Evolutionary conservation across 768 basidiomycete species (phyloP).

Genomic region (Boletales sp.): DNA sequence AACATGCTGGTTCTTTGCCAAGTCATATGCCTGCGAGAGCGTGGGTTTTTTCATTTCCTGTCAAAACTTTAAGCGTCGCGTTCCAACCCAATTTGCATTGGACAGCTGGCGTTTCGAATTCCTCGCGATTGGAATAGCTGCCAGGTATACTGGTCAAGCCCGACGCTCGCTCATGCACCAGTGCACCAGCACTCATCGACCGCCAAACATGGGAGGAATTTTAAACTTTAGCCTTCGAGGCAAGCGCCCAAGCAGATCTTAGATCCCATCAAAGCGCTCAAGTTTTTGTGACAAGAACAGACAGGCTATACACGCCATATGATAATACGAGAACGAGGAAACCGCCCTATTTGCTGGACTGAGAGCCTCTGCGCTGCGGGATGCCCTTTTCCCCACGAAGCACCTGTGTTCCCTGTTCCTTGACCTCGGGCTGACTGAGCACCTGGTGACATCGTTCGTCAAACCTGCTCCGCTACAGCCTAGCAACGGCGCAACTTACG

Average conservation of each 20-base stretch:
- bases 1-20: no score
- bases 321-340: no score
- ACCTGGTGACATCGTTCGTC: slow-evolving; percentile 11
- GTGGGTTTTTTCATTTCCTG: no score
- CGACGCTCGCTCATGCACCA: no score
- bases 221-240: slow-evolving; percentile 18
- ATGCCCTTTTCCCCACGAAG: slow-evolving; percentile 46
- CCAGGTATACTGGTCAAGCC: no score
- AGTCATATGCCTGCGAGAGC: no score
- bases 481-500: slow-evolving; percentile 14
- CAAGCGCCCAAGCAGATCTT: slow-evolving; percentile 14
- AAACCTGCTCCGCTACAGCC: slow-evolving; percentile 1
- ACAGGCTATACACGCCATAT: not conserved
- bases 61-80: no score
- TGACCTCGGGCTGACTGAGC: slow-evolving; percentile 37
- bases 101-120: no score
- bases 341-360: slow-evolving; percentile 14
- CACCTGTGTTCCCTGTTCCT: slow-evolving; percentile 52
- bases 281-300: not conserved
- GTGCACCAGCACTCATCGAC: no score
- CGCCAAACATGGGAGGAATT: slow-evolving; percentile 2
- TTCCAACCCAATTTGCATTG: no score
- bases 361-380: slow-evolving; percentile 25
- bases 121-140: no score
- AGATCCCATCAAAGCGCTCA: slow-evolving; percentile 12